Evolutionary conservation across 2,329 filamentous ascomycete genomes (phyloP).

Genomic region (Sporothrix dimorphospora): DNA sequence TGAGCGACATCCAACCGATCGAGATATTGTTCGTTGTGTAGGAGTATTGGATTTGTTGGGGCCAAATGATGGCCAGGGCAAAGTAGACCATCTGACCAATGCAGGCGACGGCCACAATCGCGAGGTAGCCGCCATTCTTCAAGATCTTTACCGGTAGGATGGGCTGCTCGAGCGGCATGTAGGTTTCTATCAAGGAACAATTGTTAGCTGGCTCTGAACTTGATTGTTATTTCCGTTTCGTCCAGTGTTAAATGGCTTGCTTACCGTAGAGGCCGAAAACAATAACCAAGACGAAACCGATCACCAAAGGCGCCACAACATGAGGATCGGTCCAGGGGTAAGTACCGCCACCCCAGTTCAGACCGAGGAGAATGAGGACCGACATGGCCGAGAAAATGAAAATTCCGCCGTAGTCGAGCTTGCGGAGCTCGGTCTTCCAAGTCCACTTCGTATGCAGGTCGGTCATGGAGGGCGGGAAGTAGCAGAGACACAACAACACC

Average conservation of each 20-base stretch:
- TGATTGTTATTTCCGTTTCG: background rate
- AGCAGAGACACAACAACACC: constrained; percentile 43
- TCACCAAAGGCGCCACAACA: constrained; percentile 39
- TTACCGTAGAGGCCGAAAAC: constrained; percentile 37
- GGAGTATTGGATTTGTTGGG: constrained; percentile 41
- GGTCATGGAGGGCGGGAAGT: constrained; percentile 47
- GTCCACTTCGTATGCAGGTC: constrained; percentile 44
- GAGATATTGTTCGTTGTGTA: constrained; percentile 31
- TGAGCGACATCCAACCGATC: constrained; percentile 26
- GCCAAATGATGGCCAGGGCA: constrained; percentile 46
- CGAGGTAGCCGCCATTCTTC: constrained; percentile 40
- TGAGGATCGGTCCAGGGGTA: constrained; percentile 48
- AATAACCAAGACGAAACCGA: constrained; percentile 35
- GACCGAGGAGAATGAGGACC: constrained; percentile 50
- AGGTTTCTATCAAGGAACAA: constrained; percentile 31
- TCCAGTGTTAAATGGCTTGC: background rate
- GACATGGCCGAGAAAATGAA: constrained; percentile 51
- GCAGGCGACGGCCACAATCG: constrained; percentile 40
- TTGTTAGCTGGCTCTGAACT: background rate
- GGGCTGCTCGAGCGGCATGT: constrained; percentile 40
- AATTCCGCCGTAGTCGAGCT: constrained; percentile 47
- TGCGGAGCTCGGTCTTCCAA: constrained; percentile 41
- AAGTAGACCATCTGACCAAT: constrained; percentile 45
- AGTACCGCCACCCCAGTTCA: constrained; percentile 49
- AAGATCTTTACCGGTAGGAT: constrained; percentile 44